Evolutionary conservation across 1,139 yeast species (phyloP).

Genomic region (Geotrichum klebahnii): DNA sequence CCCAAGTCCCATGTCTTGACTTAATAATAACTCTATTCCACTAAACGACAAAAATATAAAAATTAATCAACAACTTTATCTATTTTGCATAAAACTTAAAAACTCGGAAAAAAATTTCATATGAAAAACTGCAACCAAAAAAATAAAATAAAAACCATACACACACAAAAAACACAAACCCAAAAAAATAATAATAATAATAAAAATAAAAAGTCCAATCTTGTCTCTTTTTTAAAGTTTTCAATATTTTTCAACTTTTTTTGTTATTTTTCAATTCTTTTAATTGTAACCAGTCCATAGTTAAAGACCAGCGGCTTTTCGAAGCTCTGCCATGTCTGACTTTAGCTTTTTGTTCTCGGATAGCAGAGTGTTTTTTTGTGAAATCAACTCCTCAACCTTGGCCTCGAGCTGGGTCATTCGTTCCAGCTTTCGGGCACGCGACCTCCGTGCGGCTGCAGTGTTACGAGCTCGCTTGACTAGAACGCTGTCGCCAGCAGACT

Average conservation of each 20-base stretch:
- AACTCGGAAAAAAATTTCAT: no score
- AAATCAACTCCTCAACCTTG: slow-evolving; percentile 64
- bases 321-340: slow-evolving; percentile 13
- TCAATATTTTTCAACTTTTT: background rate
- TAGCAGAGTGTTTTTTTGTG: slow-evolving; percentile 35
- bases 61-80: no score
- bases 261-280: background rate
- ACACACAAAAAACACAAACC: no score
- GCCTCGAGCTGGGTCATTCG: slow-evolving; percentile 83
- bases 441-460: slow-evolving; percentile 96
- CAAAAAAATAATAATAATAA: no score
- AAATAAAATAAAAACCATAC: no score
- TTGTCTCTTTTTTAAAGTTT: no score
- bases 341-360: slow-evolving; percentile 38
- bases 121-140: no score
- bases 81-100: no score
- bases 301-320: slow-evolving; percentile 10
- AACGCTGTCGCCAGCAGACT: slow-evolving; percentile 38
- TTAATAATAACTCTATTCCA: no score
- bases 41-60: no score
- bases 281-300: no score
- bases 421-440: slow-evolving; percentile 92
- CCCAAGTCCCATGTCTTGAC: no score
- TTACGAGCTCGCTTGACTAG: slow-evolving; percentile 82
- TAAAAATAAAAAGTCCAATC: background rate